Evolutionary conservation across 2,329 filamentous ascomycete genomes (phyloP).

Genomic region (Cylindrodendrum hubeiense): DNA sequence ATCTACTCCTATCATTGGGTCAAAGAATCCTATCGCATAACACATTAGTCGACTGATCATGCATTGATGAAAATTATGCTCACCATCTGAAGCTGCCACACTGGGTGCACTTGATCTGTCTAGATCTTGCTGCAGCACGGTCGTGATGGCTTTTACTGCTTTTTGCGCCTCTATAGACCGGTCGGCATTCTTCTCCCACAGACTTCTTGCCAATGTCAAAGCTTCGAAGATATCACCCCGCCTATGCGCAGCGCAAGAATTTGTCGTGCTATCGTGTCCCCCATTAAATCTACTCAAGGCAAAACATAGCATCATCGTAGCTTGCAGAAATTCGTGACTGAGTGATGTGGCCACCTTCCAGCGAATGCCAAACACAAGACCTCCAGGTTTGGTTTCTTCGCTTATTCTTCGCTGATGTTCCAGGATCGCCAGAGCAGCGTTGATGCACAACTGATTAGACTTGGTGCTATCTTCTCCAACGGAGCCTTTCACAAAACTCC

Average conservation of each 20-base stretch:
- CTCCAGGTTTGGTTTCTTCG: constrained; percentile 32
- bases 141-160: constrained; percentile 11
- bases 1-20: not conserved
- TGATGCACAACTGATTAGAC: constrained; percentile 18
- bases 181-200: constrained; percentile 14
- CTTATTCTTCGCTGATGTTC: constrained; percentile 30
- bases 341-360: constrained; percentile 34
- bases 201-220: not conserved
- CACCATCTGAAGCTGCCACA: not conserved
- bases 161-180: constrained; percentile 12
- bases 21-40: not conserved
- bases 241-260: not conserved
- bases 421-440: constrained; percentile 29
- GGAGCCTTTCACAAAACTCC: constrained; percentile 13
- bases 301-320: constrained; percentile 37
- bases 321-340: constrained; percentile 33
- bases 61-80: not conserved
- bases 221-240: constrained; percentile 1
- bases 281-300: constrained; percentile 19
- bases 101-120: too few relatives aligned
- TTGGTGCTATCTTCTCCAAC: not conserved
- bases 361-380: constrained; percentile 34
- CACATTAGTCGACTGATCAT: not conserved
- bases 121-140: not conserved
- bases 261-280: not conserved